Conservation (phyloP, 2,329 filamentous ascomycete species). For the Xylariaceae sp. region DNA sequence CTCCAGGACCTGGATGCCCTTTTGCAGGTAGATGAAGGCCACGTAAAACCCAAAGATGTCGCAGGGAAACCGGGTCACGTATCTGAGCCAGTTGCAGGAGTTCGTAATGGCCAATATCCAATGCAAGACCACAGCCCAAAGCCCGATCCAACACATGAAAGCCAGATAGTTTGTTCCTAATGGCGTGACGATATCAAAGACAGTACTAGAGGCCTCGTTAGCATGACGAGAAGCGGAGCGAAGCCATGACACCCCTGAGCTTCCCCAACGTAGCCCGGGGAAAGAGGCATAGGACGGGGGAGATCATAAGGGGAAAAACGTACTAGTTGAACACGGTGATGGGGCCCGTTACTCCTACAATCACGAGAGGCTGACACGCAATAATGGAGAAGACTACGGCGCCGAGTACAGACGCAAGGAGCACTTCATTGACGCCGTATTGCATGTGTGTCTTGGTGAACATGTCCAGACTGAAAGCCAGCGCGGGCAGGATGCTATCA, state of each 20-base stretch:
- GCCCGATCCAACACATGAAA: slow-evolving; percentile 88
- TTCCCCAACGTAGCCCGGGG: background rate
- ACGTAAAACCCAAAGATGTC: slow-evolving; percentile 95
- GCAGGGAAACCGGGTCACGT: slow-evolving; percentile 86
- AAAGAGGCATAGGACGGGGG: background rate
- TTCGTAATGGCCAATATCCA: slow-evolving; percentile 80
- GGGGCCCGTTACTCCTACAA: slow-evolving; percentile 84
- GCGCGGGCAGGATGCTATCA: slow-evolving; percentile 70
- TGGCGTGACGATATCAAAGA: slow-evolving; percentile 79
- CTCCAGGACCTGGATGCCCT: slow-evolving; percentile 79
- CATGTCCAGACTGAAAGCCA: slow-evolving; percentile 91
- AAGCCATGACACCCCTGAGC: background rate
- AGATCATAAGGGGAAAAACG: background rate
- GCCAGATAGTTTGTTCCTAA: slow-evolving; percentile 75
- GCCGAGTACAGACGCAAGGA: slow-evolving; percentile 79
- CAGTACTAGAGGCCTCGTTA: slow-evolving; percentile 49
- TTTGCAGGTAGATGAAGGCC: slow-evolving; percentile 85
- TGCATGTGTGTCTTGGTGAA: slow-evolving; percentile 79
- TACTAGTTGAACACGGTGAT: slow-evolving; percentile 91
- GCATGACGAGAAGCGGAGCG: background rate
- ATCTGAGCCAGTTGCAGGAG: slow-evolving; percentile 80
- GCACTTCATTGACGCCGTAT: slow-evolving; percentile 85
- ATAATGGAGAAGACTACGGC: slow-evolving; percentile 74
- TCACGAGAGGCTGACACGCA: slow-evolving; percentile 79
- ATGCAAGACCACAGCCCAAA: slow-evolving; percentile 83